Conservation (phyloP, 371 early-diverging fungal genomes). For the Mortierella sp. region DNA sequence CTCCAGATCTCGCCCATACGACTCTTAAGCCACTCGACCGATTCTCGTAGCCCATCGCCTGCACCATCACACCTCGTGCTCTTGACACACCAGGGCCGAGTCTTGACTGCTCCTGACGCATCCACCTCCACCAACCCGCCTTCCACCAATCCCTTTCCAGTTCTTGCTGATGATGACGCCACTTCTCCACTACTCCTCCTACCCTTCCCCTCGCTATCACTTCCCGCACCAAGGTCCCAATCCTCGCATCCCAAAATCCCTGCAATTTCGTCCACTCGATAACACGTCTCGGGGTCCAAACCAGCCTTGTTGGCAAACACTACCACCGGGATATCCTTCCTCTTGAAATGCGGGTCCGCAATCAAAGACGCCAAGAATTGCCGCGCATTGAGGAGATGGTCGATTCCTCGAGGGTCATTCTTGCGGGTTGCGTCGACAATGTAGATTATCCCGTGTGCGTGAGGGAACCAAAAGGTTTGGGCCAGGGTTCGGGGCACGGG, state of each 20-base stretch:
- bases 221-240: slow-evolving; percentile 27
- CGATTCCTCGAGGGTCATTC: slow-evolving; percentile 54
- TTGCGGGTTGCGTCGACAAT: slow-evolving; percentile 56
- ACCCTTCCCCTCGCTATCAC: not conserved
- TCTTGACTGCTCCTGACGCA: not conserved
- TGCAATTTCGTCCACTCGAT: slow-evolving; percentile 54
- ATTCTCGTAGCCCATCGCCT: slow-evolving; percentile 49
- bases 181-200: not conserved
- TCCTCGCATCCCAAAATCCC: slow-evolving; percentile 57
- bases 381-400: slow-evolving; percentile 49
- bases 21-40: slow-evolving; percentile 57
- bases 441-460: slow-evolving; percentile 53
- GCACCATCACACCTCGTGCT: slow-evolving; percentile 49
- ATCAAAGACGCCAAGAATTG: slow-evolving; percentile 45
- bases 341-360: slow-evolving; percentile 37
- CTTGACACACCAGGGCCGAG: slow-evolving; percentile 57
- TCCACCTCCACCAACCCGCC: slow-evolving; percentile 3
- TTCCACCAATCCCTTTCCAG: not conserved
- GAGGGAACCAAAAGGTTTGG: slow-evolving; percentile 56
- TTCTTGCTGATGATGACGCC: not conserved
- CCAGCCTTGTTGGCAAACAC: slow-evolving; percentile 59
- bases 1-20: slow-evolving; percentile 53
- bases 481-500: slow-evolving; percentile 55
- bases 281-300: slow-evolving; percentile 47
- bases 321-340: slow-evolving; percentile 49